Percentiles rank a stretch among this genome's conserved stretches.
Evolutionary conservation across 768 basidiomycete genomes (phyloP).

Genomic region (Xanthoconium purpureum): DNA sequence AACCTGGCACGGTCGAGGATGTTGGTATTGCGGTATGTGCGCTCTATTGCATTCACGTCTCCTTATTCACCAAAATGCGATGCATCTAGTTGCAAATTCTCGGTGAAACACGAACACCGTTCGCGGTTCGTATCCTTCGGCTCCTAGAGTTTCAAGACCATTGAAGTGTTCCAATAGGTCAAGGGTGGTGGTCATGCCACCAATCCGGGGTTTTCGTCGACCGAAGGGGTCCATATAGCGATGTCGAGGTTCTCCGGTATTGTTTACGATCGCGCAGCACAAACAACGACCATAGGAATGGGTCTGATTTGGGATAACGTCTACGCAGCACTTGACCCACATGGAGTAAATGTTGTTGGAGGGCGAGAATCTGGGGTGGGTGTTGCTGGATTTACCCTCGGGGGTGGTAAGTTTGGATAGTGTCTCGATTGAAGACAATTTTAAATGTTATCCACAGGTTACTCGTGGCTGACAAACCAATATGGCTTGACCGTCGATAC

Average conservation of each 20-base stretch:
- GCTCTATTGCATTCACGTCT: not conserved
- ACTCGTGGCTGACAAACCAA: slow-evolving; percentile 54
- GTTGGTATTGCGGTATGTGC: slow-evolving; percentile 36
- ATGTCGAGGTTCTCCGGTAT: slow-evolving; percentile 47
- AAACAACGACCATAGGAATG: slow-evolving; percentile 40
- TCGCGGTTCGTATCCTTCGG: slow-evolving; percentile 19
- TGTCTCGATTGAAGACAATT: no score
- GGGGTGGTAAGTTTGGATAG: slow-evolving; percentile 41
- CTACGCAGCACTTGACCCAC: slow-evolving; percentile 46
- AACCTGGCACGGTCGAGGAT: not conserved
- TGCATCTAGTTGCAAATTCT: not conserved
- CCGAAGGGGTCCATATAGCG: slow-evolving; percentile 53
- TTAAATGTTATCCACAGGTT: slow-evolving; percentile 1
- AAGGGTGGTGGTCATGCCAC: slow-evolving; percentile 59
- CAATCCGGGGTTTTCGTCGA: slow-evolving; percentile 59
- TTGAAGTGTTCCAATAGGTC: slow-evolving; percentile 35
- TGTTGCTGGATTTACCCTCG: slow-evolving; percentile 54
- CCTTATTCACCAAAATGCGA: not conserved
- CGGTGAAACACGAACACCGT: slow-evolving; percentile 42
- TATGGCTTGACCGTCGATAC: slow-evolving; percentile 56
- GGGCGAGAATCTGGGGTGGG: slow-evolving; percentile 54
- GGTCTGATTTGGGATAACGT: slow-evolving; percentile 64
- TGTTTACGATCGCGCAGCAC: slow-evolving; percentile 35
- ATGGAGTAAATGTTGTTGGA: slow-evolving; percentile 54
- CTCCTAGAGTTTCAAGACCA: not conserved